A percentile compares a stretch with the other conserved stretches of the same genome.
phyloP scores from a whole-genome alignment of 225 moss, liverwort and hornwort genomes.

The Rhytidiadelphus loreus region DNA sequence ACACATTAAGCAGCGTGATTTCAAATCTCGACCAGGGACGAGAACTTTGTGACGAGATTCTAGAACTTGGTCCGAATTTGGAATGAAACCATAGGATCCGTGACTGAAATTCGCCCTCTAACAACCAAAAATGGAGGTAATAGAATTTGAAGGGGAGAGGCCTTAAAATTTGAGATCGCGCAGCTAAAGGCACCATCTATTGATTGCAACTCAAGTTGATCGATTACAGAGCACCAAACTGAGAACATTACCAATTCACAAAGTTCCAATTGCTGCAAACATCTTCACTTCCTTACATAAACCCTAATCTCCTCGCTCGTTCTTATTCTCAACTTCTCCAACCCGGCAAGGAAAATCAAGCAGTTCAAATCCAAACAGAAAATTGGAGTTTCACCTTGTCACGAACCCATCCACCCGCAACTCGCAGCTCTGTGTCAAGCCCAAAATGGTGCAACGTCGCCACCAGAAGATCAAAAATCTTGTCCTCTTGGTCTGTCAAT shows the following conservation, averaged over 20 bases:
- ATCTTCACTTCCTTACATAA: not conserved
- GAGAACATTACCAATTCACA: not conserved
- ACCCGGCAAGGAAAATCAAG: not conserved
- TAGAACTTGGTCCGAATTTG: not conserved
- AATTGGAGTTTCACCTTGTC: slow-evolving; percentile 43
- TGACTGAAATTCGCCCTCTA: too few species aligned
- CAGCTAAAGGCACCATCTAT: not conserved
- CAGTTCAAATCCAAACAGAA: not conserved
- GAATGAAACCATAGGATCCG: not conserved
- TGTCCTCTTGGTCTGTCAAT: slow-evolving; percentile 54
- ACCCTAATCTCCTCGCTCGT: not conserved
- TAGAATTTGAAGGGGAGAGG: not conserved
- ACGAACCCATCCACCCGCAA: slow-evolving; percentile 95
- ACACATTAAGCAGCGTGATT: not conserved
- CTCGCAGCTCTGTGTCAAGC: slow-evolving; percentile 70
- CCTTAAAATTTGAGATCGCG: not conserved
- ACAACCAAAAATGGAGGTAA: not conserved
- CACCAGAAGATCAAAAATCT: slow-evolving; percentile 51
- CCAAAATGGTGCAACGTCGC: slow-evolving; percentile 53
- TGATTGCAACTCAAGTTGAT: not conserved
- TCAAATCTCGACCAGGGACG: not conserved
- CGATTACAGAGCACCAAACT: not conserved
- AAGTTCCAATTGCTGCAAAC: not conserved
- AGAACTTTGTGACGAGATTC: not conserved
- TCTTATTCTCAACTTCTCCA: not conserved